Base-by-base conservation (phyloP, 1,139 yeast species). In the Debaryomycetaceae sp. region DNA sequence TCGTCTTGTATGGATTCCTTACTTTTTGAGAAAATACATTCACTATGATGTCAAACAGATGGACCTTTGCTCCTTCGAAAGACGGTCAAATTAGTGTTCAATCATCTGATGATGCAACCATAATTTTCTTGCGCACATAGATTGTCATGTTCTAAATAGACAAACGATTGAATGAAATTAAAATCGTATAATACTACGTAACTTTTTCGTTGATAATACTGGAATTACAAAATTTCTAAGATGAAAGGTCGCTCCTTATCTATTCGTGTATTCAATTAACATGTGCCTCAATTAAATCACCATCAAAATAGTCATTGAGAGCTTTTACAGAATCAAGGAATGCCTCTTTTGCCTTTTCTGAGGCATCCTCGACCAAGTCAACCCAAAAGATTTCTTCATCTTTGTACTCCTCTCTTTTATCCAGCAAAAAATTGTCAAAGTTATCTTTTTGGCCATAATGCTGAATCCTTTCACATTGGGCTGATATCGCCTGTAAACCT, bases 401-500 rank as follows among this genome's bases (percentile, higher is more conserved):
- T 33, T 56, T 53, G 11, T 38, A 44, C 6, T 23, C 31, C 24
- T 39, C 34, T 5, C 43, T 29, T 11, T 50, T 52, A 7, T 45
- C 49, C 11, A 57, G 50, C 40, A 61, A 66, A 48, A 67, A 71
- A 49, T 70, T 68, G 55, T 78, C 83, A 48, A 71, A 74, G 48
- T 75, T 72, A 41, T 60, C 58, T 52, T 65, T 73, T 52, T 78
- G 69, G n/a, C 97, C 97, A 55, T 87, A 81, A 62, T 91, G 89
- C 65, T 93, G 99, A 52, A 93, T 90, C 56, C 93, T 75, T 64
- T 91, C 99, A 66, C 99, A 93, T 55, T 89, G 87, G 58, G 81
- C 78, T 50, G 93, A 88, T 45, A 93, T 87, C 51, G 83, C 81
- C 38, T 80, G 80, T 46, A 93, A 75, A 1, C 99, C 99, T 49